Evolutionary conservation across 73 alveolate species (phyloP), one percentile per base, ranked within the genome.

Genomic region (Paramecium primaurelia): DNA sequence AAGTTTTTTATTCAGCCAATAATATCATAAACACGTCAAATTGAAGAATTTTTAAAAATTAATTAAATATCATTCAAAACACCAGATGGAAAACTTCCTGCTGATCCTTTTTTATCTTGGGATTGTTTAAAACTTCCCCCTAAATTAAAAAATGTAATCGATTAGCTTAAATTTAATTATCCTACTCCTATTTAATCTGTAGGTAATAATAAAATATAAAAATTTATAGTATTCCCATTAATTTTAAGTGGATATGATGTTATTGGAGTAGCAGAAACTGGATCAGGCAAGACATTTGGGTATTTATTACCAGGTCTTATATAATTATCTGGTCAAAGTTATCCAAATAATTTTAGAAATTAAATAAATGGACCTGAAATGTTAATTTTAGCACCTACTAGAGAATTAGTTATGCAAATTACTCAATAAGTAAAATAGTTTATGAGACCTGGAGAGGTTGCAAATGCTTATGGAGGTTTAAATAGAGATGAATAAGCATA

Each of bases 241-340:
- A 77, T 93, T 80, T 88, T 95, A 95, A 75, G 94, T 77, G 97
- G 98, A 4, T 49, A 89, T 22, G 98, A 95, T 92, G 92, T 95
- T 18, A 73, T 95, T 11, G 98, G 97, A 37, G 71, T 93, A 8
- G 93, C 96, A 10, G 95, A 95, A 42, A 95, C 98, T 4, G 98
- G 98, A 8, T 93, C 98, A 38, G 98, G 98, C n/a, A 95, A 95
- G 84, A 95, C 98, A 5, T 86, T 93, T 69, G 96, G 97, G 9
- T 95, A 95, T 68, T 92, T 95, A 58, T 91, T 93, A 36, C 98
- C 98, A 11, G 93, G 94, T 90, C 77, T 95, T 12, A 58, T 95
- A 9, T 94, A 95, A 73, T 92, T 98, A 8, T 32, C 93, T n/a
- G 95, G 86, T 40, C 37, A 86, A 22, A 14, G 20, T 4, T 40